Base-by-base conservation (phyloP, 768 basidiomycete species). In the Cytidiella melzeri region DNA sequence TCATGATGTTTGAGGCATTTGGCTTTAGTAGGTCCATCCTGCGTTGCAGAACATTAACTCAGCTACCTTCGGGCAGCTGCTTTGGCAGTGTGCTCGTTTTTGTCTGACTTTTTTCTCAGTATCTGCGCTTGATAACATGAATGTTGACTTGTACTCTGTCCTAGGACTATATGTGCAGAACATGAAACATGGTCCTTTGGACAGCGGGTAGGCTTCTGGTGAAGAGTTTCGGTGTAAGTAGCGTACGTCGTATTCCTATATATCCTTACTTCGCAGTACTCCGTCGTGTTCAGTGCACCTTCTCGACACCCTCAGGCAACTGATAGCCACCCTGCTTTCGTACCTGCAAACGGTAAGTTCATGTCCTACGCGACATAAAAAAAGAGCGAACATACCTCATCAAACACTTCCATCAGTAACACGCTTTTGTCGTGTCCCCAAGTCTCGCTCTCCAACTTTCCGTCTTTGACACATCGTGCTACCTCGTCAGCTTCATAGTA, bases 1-100 rank as follows among this genome's bases (percentile, higher is more conserved):
- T n/a, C 28, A 80, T 83, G 86, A 88, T 88, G 85, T 82, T 86
- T 87, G 86, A 88, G 86, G 86, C 86, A 88, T 87, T 87, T 88
- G 85, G 86, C 86, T 87, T 87, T 87, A 88, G 84, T 79, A 71
- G 77, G 74, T 23, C 12, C 60, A 57, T 68, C 79, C 77, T 78
- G 81, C 83, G 72, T 66, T 88, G 87, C 82, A 85, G 86, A 89
- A 83, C 80, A 57, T 64, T 74, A 86, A 79, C 87, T 89, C 87
- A 88, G 85, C 86, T 88, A 88, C 87, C 87, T 89, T 86, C 83
- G 79, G 79, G 74, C 71, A 66, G 59, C 64, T 63, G 64, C 68
- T 67, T 72, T 72, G 66, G 68, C 51, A 68, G 64, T 50, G 44
- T 51, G 64, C 66, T 74, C 75, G 77, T 66, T 76, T n/a, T 65